phyloP scores from a whole-genome alignment of 2,329 filamentous ascomycete genomes.

The Monilinia vaccinii-corymbosi region DNA sequence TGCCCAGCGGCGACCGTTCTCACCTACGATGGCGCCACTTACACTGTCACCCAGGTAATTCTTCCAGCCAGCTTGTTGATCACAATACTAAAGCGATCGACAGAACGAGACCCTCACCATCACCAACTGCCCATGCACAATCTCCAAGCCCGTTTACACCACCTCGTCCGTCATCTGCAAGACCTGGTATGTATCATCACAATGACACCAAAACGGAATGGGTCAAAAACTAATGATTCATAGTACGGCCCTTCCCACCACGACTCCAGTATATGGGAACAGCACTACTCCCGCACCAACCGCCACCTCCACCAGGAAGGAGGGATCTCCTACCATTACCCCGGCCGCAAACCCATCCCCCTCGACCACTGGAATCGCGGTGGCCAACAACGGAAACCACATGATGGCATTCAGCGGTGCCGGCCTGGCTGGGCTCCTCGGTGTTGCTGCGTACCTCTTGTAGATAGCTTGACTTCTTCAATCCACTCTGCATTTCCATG shows the following conservation, averaged over 20 bases:
- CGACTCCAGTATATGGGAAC: conserved; percentile 14
- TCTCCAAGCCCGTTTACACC: conserved; percentile 25
- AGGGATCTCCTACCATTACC: conserved; percentile 17
- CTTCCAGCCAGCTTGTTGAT: neutral
- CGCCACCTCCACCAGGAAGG: conserved; percentile 12
- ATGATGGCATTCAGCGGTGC: conserved; percentile 47
- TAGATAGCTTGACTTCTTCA: conserved; percentile 20
- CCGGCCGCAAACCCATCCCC: conserved; percentile 15
- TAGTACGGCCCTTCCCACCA: conserved; percentile 19
- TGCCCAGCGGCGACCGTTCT: conserved; percentile 43
- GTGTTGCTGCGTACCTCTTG: conserved; percentile 41
- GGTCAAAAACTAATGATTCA: neutral
- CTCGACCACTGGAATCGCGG: conserved; percentile 30
- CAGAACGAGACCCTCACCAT: conserved; percentile 26
- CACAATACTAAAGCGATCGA: neutral
- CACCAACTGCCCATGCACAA: conserved; percentile 27
- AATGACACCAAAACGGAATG: neutral
- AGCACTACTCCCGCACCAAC: conserved; percentile 16
- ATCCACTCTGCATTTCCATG: neutral
- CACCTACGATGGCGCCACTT: conserved; percentile 38
- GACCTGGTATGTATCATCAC: conserved; percentile 37
- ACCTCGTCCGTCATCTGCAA: conserved; percentile 35
- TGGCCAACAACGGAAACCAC: conserved; percentile 49
- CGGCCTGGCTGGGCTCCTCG: conserved; percentile 51
- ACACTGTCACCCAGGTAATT: conserved; percentile 41